A percentile compares a stretch with the other conserved stretches of the same genome.
Evolutionary conservation across 176 grass and related monocot species (phyloP).

Genomic region (Metroxylon sagu): DNA sequence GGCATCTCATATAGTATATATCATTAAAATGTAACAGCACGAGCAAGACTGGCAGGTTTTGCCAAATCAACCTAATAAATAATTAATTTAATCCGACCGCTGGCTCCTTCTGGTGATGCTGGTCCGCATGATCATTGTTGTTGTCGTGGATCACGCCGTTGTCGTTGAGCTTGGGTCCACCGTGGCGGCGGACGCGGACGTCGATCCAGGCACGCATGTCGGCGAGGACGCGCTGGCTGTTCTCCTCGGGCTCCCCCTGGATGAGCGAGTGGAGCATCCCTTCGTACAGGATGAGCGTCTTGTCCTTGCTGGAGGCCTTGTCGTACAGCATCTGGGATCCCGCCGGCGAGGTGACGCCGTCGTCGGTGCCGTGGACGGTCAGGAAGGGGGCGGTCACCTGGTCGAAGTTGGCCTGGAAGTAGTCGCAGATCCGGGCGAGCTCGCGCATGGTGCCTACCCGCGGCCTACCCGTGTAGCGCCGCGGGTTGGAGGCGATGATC

Average conservation of each 20-base stretch:
- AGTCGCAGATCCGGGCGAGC: constrained; percentile 35
- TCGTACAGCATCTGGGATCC: constrained; percentile 63
- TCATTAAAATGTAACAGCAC: too few species aligned
- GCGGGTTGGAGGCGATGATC: constrained; percentile 46
- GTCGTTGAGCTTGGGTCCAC: neutral
- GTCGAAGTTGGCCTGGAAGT: constrained; percentile 35
- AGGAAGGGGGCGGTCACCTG: constrained; percentile 51
- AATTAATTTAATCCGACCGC: too few species aligned
- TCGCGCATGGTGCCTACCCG: constrained; percentile 73
- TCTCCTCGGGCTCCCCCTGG: constrained; percentile 62
- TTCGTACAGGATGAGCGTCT: constrained; percentile 52
- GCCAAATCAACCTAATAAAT: too few species aligned
- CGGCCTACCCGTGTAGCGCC: constrained; percentile 31
- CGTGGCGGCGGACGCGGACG: constrained; percentile 37
- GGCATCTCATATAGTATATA: too few species aligned
- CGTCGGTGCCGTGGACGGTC: constrained; percentile 43
- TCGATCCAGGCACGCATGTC: constrained; percentile 69
- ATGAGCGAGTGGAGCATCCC: constrained; percentile 66
- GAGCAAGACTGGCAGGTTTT: too few species aligned
- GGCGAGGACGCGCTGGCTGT: constrained; percentile 40
- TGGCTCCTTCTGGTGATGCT: too few species aligned
- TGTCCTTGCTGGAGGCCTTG: constrained; percentile 43
- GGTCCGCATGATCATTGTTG: too few species aligned
- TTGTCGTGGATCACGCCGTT: too few species aligned
- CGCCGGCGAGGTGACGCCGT: constrained; percentile 50